phyloP scores from a whole-genome alignment of 805 yeast species.

The Lipomyces chichibuensis region DNA sequence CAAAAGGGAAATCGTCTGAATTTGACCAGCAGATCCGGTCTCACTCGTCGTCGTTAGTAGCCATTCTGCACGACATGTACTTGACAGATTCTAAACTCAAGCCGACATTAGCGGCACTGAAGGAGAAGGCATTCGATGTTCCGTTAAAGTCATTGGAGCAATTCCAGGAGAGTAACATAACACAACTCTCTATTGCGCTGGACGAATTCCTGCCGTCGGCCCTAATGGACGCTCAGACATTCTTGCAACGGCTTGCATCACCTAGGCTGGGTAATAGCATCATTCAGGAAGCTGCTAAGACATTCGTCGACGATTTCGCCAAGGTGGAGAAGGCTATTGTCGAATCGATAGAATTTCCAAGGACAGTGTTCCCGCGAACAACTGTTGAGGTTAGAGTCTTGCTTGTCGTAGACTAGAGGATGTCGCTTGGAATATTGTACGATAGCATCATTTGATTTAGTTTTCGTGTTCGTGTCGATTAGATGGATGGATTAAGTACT shows the following conservation, averaged over 20 bases:
- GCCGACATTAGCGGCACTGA: constrained; percentile 16
- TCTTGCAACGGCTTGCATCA: constrained; percentile 42
- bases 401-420: constrained; percentile 34
- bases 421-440: neutral
- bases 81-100: constrained; percentile 22
- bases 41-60: constrained; percentile 12
- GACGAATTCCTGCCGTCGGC: constrained; percentile 46
- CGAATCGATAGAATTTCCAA: constrained; percentile 37
- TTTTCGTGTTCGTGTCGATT: neutral
- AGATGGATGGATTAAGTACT: neutral
- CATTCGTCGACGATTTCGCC: constrained; percentile 43
- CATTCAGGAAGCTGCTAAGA: constrained; percentile 40
- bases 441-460: neutral
- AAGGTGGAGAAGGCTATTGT: constrained; percentile 40
- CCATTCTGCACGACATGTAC: constrained; percentile 20
- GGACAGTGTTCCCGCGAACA: constrained; percentile 40
- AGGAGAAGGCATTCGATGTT: constrained; percentile 20
- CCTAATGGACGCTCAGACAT: constrained; percentile 40
- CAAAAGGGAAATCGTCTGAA: constrained; percentile 23
- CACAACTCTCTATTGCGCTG: constrained; percentile 37
- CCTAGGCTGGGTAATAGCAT: constrained; percentile 44
- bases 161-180: constrained; percentile 19
- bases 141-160: constrained; percentile 13
- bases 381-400: constrained; percentile 40
- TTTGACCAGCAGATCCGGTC: constrained; percentile 3